Evolutionary conservation across 257 asterid genomes (phyloP).

Genomic region (Nicotiana attenuata): DNA sequence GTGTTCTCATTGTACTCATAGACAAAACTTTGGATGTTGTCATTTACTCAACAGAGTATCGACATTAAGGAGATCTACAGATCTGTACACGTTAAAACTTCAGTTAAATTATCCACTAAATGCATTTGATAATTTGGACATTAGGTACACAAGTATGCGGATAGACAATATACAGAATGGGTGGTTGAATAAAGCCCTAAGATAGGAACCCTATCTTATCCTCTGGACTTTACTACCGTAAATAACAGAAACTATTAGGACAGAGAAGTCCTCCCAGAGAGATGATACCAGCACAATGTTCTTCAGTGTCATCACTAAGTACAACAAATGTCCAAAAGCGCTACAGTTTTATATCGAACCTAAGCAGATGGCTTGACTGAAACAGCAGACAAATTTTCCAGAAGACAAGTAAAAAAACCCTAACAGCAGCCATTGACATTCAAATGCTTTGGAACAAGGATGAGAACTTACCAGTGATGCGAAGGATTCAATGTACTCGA

Average conservation of each 20-base stretch:
- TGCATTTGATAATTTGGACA: background rate
- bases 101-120: background rate
- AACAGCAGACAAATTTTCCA: background rate
- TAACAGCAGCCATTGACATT: background rate
- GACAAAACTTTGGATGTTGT: background rate
- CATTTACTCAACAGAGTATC: constrained; percentile 1
- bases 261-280: background rate
- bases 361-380: background rate
- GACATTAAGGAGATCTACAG: background rate
- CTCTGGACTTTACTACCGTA: background rate
- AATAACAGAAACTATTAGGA: background rate
- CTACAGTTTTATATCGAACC: background rate
- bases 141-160: background rate
- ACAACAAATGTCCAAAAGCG: background rate
- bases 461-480: constrained; percentile 53
- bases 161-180: background rate
- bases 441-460: constrained; percentile 10
- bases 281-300: background rate
- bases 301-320: background rate
- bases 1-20: background rate
- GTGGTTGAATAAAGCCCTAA: background rate
- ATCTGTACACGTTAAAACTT: background rate
- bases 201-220: background rate
- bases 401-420: background rate
- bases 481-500: constrained; percentile 67